These are phyloP conservation scores for Penicillium expansum DNA, from an alignment of 2,329 filamentous ascomycete genomes.

Conservation along the genomic window DNA sequence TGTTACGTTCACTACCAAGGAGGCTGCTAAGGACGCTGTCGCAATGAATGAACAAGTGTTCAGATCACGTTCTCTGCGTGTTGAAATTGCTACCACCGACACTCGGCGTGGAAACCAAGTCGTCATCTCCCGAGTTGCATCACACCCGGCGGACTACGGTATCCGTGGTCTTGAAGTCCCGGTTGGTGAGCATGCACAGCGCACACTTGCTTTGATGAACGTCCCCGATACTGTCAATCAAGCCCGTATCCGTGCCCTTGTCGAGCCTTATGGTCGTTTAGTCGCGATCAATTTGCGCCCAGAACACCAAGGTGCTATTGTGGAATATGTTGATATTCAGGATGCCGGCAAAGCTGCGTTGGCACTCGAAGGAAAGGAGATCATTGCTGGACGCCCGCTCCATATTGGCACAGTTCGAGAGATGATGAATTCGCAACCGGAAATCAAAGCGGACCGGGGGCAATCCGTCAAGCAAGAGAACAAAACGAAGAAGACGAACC, in stretches of 20 bases:
- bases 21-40: conserved; percentile 64
- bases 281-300: conserved; percentile 76
- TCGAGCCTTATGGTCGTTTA: conserved; percentile 68
- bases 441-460: conserved; percentile 38
- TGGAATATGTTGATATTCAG: conserved; percentile 72
- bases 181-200: conserved; percentile 52
- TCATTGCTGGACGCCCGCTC: conserved; percentile 43
- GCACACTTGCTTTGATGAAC: conserved; percentile 78
- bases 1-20: conserved; percentile 69
- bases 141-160: conserved; percentile 38
- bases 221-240: conserved; percentile 92
- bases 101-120: conserved; percentile 45
- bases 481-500: conserved; percentile 30
- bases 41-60: conserved; percentile 70
- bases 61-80: conserved; percentile 64
- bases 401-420: conserved; percentile 53
- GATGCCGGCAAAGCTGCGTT: conserved; percentile 62
- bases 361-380: conserved; percentile 48
- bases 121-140: conserved; percentile 44
- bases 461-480: conserved; percentile 39
- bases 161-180: conserved; percentile 42
- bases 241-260: conserved; percentile 70
- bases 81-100: conserved; percentile 52
- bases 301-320: conserved; percentile 77
- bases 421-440: conserved; percentile 44